Evolutionary conservation across 225 moss, liverwort and hornwort species (phyloP), one percentile per base, ranked within the genome.

Genomic region (Rhytidiadelphus loreus): DNA sequence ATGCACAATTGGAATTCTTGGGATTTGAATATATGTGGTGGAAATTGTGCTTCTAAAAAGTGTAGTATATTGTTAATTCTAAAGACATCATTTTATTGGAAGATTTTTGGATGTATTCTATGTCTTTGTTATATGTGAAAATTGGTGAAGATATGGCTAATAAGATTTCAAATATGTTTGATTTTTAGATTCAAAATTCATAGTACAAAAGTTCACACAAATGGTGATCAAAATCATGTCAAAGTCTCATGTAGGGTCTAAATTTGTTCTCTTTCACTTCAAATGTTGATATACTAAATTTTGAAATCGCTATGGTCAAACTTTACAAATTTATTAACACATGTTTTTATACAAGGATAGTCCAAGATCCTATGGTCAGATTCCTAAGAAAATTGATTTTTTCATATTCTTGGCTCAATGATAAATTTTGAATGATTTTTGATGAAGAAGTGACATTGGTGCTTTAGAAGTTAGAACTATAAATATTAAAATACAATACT

Each of bases 181-280:
- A 12, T 26, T n/a, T 79, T 79, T 57, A n/a, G 12, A 58, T 39
- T 57, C 35, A 57, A 57, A 24, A 16, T 55, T 3, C 1, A 15
- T 25, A 55, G 35, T 37, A 6, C 37, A 15, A 55, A 13, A 5
- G 0, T 37, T 55, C 0, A 0, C 2, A 35, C 1, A 37, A n/a
- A 16, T 78, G n/a, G n/a, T 0, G 0, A 6, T n/a, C 7, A n/a
- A 78, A 77, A 56, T n/a, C 11, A 77, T 53, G 1, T 53, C 2
- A 35, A 39, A 53, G 10, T 55, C 6, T 24, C 2, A 15, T 17
- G 2, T 25, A 37, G n/a, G 25, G 4, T 5, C 22, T 0, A 8
- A 0, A 13, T 14, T 20, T 50, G 3, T 52, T 30, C 1, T 75
- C 3, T 15, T 53, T 24, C 15, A 23, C 24, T 24, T 55, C 13